Percentiles rank a stretch among this genome's conserved stretches.
Evolutionary conservation across 2,329 filamentous ascomycete species (phyloP).

Genomic region (Westerdykella sp.): DNA sequence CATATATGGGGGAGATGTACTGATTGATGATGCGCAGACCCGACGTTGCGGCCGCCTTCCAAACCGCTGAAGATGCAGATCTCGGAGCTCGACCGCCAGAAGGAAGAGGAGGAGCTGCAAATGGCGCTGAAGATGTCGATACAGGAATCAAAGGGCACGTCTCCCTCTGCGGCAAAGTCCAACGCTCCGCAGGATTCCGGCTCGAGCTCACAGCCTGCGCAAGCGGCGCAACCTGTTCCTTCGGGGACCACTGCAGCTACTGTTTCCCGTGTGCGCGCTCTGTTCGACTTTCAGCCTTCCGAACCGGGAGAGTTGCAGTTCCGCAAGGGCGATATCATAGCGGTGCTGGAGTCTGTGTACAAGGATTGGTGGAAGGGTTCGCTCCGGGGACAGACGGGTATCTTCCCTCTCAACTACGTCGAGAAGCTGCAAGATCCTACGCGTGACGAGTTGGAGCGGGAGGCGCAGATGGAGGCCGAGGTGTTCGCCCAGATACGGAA

Average conservation of each 20-base stretch:
- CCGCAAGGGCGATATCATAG: constrained; percentile 93
- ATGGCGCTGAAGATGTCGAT: constrained; percentile 91
- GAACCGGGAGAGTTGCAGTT: constrained; percentile 94
- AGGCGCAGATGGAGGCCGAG: constrained; percentile 89
- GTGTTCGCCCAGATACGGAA: constrained; percentile 73
- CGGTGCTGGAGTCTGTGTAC: constrained; percentile 93
- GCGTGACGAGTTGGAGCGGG: constrained; percentile 84
- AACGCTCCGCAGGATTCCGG: constrained; percentile 35
- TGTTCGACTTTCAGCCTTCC: constrained; percentile 92
- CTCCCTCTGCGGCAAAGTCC: constrained; percentile 38
- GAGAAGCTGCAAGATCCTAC: constrained; percentile 96
- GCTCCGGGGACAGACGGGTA: constrained; percentile 87
- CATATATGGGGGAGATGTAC: neutral
- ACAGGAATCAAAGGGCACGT: constrained; percentile 63
- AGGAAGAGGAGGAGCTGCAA: constrained; percentile 95
- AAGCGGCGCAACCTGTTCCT: constrained; percentile 54
- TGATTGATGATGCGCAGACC: constrained; percentile 55
- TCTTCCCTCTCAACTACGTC: constrained; percentile 97
- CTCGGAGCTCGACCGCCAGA: constrained; percentile 81
- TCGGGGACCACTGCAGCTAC: constrained; percentile 92
- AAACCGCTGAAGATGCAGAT: constrained; percentile 91
- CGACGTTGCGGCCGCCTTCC: constrained; percentile 81
- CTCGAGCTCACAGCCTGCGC: constrained; percentile 23
- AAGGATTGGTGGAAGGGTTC: constrained; percentile 99
- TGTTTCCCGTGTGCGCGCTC: constrained; percentile 84